Base-by-base conservation (phyloP, 2,329 filamentous ascomycete species). In the Plectosphaerella sp. region DNA sequence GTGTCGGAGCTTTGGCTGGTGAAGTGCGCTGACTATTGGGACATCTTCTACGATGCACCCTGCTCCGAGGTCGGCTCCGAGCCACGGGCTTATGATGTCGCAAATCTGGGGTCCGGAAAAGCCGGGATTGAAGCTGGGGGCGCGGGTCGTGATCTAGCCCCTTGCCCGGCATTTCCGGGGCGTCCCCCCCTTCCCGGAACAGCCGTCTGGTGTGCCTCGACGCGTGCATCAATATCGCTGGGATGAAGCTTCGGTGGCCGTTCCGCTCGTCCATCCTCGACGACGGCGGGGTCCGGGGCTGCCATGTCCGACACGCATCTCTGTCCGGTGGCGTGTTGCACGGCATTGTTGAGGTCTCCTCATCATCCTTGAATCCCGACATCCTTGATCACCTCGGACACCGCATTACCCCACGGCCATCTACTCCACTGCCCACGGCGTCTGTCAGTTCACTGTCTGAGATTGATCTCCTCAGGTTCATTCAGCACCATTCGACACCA, bases 201-300 rank as follows among this genome's bases (percentile, higher is more conserved):
- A 39, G 43, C 47, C 52, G 35, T 16, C 45, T 14, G 37, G 14
- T 37, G n/a, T 14, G 20, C 10, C 1, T 25, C 33, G 39, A 47
- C 43, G 46, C 50, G 52, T 49, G 20, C 52, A 49, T 36, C 35
- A 20, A 28, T 12, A 39, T n/a, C 14, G 37, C 37, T 39, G 14
- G 7, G 37, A 39, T 15, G 37, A n/a, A 33, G 51, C 53, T 45
- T 35, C 20, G 47, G 51, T 39, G 41, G 49, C 16, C 45, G 45
- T 51, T 45, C 48, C 51, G 37, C 39, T 39, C 33, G 45, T 48
- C 42, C 51, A 51, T 33, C 47, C 43, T 15, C 16, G 22, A 18
- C 51, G 51, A 53, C 51, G 51, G 53, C 51, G 53, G 51, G 50
- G 45, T 55, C 51, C 53, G 53, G 48, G 52, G 45, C 36, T 48